Base-by-base conservation (phyloP, 176 grass and related monocot species). In the Aegilops tauschii region DNA sequence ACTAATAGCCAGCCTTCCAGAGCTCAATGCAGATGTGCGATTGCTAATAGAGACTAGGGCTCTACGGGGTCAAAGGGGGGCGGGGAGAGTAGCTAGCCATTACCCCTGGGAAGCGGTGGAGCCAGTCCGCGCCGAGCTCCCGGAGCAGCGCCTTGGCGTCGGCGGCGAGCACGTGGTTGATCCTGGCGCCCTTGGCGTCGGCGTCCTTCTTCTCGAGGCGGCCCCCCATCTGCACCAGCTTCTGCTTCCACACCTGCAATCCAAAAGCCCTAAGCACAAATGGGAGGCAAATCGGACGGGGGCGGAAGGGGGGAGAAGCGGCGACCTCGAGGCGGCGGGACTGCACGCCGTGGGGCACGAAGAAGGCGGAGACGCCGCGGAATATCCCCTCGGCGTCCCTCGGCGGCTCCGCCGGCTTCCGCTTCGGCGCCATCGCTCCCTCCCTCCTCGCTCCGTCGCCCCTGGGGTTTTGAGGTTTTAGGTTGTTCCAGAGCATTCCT, bases 161-260 rank as follows among this genome's bases (percentile, higher is more conserved):
- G 35, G 80, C 80, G 56, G 97, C 93, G 11, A 96, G 78, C 44
- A 98, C 87, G 85, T 96, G 93, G 40, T 91, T 94, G 52, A 90
- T 80, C 29, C 87, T 87, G 12, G 78, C 85, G n/a, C 86, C 89
- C 76, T 92, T 90, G 50, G 79, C 68, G 18, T 9, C 56, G 54
- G 89, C 21, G 35, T 78, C 84, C 39, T 78, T 73, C 58, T 91
- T 87, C 85, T 80, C 71, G 34, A 94, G 79, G 25, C 69, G 65
- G 58, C 92, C 93, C 52, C 97, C 94, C 92, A 96, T 98, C 87
- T 94, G 92, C 81, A 86, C 78, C 82, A 98, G 84, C 79, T 90
- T 96, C 82, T 92, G 88, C 87, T 91, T 94, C 97, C 97, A 98
- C 79, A 96, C 90, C 96, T 95, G 84, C 39, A 84, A 12, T 71